Evolutionary conservation across 805 yeast species (phyloP).

Genomic region (Pichia kluyveri): DNA sequence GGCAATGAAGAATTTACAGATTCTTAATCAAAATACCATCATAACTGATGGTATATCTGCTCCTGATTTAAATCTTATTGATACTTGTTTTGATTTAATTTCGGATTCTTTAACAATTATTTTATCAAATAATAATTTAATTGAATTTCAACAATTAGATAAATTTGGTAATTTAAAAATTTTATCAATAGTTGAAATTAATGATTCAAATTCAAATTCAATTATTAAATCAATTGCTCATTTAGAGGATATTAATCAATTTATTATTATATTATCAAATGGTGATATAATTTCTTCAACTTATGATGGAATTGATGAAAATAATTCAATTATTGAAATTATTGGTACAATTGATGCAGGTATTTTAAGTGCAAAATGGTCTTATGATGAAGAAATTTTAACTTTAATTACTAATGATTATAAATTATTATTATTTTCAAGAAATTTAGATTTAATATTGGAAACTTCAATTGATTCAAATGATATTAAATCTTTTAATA

Average conservation of each 20-base stretch:
- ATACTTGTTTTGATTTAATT: slow-evolving; percentile 60
- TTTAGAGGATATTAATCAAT: slow-evolving; percentile 58
- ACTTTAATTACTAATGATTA: slow-evolving; percentile 55
- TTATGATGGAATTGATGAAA: slow-evolving; percentile 39
- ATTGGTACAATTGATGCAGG: slow-evolving; percentile 82
- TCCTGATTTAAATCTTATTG: slow-evolving; percentile 52
- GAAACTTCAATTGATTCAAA: slow-evolving; percentile 50
- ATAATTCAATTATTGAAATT: slow-evolving; percentile 56
- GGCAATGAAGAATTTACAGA: slow-evolving; percentile 25
- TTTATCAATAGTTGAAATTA: slow-evolving; percentile 51
- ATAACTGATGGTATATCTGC: slow-evolving; percentile 45
- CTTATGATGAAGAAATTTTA: slow-evolving; percentile 84
- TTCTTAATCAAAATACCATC: slow-evolving; percentile 45
- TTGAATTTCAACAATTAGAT: slow-evolving; percentile 72
- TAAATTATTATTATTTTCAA: slow-evolving; percentile 57
- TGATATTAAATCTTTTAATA: slow-evolving; percentile 47
- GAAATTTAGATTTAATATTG: slow-evolving; percentile 69
- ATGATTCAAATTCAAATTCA: slow-evolving; percentile 32
- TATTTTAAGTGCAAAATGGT: slow-evolving; percentile 69
- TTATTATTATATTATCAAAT: slow-evolving; percentile 55
- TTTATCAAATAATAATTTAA: slow-evolving; percentile 44
- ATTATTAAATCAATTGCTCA: slow-evolving; percentile 49
- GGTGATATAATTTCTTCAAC: slow-evolving; percentile 73
- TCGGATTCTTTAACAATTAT: slow-evolving; percentile 65
- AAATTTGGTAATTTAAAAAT: slow-evolving; percentile 51